Conservation (phyloP, 352 stramenopile genomes). For the Phytophthora meadii region DNA sequence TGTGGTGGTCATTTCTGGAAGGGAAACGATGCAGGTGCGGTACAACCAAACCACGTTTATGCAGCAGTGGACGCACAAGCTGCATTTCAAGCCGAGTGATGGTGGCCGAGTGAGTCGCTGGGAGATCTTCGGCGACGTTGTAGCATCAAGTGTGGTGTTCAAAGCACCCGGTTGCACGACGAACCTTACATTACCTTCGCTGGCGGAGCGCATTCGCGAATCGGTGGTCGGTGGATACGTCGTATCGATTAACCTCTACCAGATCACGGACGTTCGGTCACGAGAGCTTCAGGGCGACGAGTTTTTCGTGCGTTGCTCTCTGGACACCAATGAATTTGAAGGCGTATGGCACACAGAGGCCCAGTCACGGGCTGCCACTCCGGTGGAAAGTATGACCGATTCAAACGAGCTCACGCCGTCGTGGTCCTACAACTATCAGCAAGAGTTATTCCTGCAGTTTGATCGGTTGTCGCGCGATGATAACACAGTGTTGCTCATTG, state of each 20-base stretch:
- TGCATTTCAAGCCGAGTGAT: slow-evolving; percentile 75
- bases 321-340: slow-evolving; percentile 88
- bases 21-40: slow-evolving; percentile 87
- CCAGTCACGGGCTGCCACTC: slow-evolving; percentile 60
- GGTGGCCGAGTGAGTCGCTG: slow-evolving; percentile 62
- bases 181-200: slow-evolving; percentile 81
- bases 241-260: slow-evolving; percentile 72
- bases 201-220: slow-evolving; percentile 84
- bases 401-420: slow-evolving; percentile 29
- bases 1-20: slow-evolving; percentile 75
- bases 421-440: slow-evolving; percentile 78
- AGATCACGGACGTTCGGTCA: slow-evolving; percentile 72
- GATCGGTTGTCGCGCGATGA: slow-evolving; percentile 84
- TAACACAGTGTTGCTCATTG: slow-evolving; percentile 84
- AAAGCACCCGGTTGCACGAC: slow-evolving; percentile 77
- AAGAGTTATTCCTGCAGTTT: slow-evolving; percentile 86
- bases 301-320: slow-evolving; percentile 85
- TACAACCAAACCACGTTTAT: slow-evolving; percentile 87
- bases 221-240: slow-evolving; percentile 85
- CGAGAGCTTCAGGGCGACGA: slow-evolving; percentile 64
- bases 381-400: slow-evolving; percentile 41
- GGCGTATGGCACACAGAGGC: slow-evolving; percentile 86
- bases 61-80: slow-evolving; percentile 88
- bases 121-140: slow-evolving; percentile 88
- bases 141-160: slow-evolving; percentile 89